Evolutionary conservation across 495 filamentous ascomycete species (phyloP).

Genomic region (Aspergillus nanangensis): DNA sequence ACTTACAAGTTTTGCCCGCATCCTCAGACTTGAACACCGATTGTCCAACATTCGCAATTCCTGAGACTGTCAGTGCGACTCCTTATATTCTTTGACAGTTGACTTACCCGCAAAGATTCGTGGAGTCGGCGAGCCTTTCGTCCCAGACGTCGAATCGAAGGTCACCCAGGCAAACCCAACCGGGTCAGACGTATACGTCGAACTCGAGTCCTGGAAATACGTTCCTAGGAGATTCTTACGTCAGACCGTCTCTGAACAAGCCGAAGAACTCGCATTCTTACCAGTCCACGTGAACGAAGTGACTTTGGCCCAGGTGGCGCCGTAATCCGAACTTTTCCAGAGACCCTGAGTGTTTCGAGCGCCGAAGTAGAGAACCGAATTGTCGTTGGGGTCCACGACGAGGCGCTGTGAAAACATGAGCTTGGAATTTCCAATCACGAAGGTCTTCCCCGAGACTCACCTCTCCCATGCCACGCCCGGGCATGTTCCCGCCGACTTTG

Average conservation of each 20-base stretch:
- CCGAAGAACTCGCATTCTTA: too few relatives aligned
- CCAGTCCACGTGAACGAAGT: slow-evolving; percentile 11
- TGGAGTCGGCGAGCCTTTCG: slow-evolving; percentile 5
- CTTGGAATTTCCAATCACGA: neutral
- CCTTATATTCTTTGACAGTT: too few relatives aligned
- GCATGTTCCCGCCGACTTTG: slow-evolving; percentile 15
- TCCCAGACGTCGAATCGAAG: slow-evolving; percentile 10
- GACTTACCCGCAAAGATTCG: slow-evolving; percentile 14
- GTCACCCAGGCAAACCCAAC: slow-evolving; percentile 14
- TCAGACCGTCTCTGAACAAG: too few relatives aligned
- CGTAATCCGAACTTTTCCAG: slow-evolving; percentile 12
- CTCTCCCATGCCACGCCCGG: slow-evolving; percentile 13
- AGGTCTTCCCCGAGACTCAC: neutral
- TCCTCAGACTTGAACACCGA: slow-evolving; percentile 13
- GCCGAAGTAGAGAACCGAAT: slow-evolving; percentile 11
- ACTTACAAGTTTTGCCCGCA: slow-evolving; percentile 12
- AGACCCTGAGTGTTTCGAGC: slow-evolving; percentile 8
- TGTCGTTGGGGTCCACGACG: slow-evolving; percentile 9
- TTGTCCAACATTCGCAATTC: slow-evolving; percentile 5
- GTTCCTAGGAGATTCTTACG: too few relatives aligned
- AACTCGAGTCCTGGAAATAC: slow-evolving; percentile 9
- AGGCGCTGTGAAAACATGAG: neutral
- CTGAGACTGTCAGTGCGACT: neutral
- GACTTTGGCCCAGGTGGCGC: slow-evolving; percentile 9
- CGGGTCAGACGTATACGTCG: slow-evolving; percentile 3